Conservation (phyloP, 495 filamentous ascomycete species). For the Hypoxylon fuscum region DNA sequence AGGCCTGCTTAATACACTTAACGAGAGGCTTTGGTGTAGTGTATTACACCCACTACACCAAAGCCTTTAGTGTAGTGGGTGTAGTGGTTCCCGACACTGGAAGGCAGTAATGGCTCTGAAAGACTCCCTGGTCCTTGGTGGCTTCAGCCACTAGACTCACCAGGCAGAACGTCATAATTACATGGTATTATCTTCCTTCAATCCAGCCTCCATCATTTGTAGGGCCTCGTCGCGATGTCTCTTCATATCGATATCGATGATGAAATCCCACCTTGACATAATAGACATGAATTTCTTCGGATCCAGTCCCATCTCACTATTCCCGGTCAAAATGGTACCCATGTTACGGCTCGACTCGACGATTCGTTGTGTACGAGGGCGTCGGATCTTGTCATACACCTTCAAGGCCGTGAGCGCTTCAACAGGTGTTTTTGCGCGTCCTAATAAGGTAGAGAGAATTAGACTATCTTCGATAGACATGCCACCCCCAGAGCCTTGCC, state of each 20-base stretch:
- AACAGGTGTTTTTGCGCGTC: conserved; percentile 24
- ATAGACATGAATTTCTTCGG: conserved; percentile 6
- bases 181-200: too few relatives aligned
- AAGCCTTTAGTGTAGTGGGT: too few relatives aligned
- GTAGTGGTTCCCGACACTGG: too few relatives aligned
- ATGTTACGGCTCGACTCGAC: conserved; percentile 45
- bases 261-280: conserved; percentile 37
- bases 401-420: conserved; percentile 31
- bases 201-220: conserved; percentile 20
- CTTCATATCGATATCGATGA: conserved; percentile 28
- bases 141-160: too few relatives aligned
- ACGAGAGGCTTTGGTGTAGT: too few relatives aligned
- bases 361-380: conserved; percentile 36
- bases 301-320: conserved; percentile 12
- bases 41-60: too few relatives aligned
- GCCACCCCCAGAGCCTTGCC: conserved; percentile 48
- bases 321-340: conserved; percentile 15
- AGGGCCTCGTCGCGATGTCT: conserved; percentile 36
- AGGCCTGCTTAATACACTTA: too few relatives aligned
- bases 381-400: conserved; percentile 31
- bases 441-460: conserved; percentile 43
- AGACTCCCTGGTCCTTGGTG: too few relatives aligned
- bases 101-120: too few relatives aligned
- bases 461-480: conserved; percentile 52
- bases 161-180: too few relatives aligned